phyloP scores from a whole-genome alignment of 805 yeast species.

The Kodamaea kaohsiungensis region DNA sequence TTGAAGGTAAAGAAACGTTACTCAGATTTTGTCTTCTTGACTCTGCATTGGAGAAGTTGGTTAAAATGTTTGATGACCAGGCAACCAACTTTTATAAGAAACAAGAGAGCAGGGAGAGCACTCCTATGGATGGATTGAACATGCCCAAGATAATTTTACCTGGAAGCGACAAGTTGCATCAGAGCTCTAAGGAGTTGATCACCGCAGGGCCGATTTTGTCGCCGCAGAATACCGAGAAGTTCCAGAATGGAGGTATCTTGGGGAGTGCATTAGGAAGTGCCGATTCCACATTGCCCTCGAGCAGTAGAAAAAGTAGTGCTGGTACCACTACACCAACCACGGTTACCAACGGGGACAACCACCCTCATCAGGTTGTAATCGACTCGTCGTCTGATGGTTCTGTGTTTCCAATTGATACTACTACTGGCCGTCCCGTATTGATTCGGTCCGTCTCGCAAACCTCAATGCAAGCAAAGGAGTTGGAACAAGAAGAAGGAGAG shows the following conservation, averaged over 20 bases:
- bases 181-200: constrained; percentile 50
- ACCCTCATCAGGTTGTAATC: constrained; percentile 72
- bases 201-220: constrained; percentile 56
- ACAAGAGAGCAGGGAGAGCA: not conserved
- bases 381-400: constrained; percentile 58
- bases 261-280: not conserved
- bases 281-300: not conserved
- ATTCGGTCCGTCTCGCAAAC: constrained; percentile 66
- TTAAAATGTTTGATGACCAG: constrained; percentile 50
- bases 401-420: constrained; percentile 58
- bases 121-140: not conserved
- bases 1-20: constrained; percentile 57
- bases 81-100: constrained; percentile 16
- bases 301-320: not conserved
- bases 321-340: not conserved
- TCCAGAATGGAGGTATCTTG: constrained; percentile 11
- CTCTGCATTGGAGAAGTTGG: constrained; percentile 53
- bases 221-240: constrained; percentile 34
- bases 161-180: constrained; percentile 38
- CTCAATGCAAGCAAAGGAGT: constrained; percentile 66
- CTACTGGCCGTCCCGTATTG: constrained; percentile 72
- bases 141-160: constrained; percentile 6
- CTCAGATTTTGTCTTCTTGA: constrained; percentile 55
- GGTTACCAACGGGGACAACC: not conserved
- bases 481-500: constrained; percentile 92